Percentiles rank a stretch among this genome's conserved stretches.
phyloP scores from a whole-genome alignment of 768 basidiomycete species.

The Trametes maxima region DNA sequence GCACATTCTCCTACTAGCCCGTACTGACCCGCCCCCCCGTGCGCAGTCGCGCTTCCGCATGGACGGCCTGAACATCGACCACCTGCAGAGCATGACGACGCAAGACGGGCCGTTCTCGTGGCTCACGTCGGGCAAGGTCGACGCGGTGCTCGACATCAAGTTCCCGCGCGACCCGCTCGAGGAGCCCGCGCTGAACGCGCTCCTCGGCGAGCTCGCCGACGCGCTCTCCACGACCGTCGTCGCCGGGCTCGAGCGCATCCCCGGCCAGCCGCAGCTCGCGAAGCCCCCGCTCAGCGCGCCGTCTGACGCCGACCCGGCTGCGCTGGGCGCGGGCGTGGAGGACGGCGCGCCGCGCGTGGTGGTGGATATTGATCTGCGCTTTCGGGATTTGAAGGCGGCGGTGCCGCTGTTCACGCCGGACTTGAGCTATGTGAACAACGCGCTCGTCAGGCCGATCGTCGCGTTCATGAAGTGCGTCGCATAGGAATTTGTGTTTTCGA shows the following conservation, averaged over 20 bases:
- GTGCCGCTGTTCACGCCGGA: constrained; percentile 91
- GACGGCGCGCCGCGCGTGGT: constrained; percentile 53
- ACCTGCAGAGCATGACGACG: constrained; percentile 82
- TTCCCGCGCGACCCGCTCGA: constrained; percentile 83
- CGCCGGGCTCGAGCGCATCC: constrained; percentile 62
- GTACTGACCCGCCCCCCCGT: too few relatives aligned
- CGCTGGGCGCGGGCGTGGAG: constrained; percentile 32
- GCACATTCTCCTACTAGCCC: too few relatives aligned
- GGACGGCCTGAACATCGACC: constrained; percentile 96
- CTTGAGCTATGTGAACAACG: constrained; percentile 89
- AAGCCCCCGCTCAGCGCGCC: constrained; percentile 85
- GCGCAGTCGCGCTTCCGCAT: constrained; percentile 90
- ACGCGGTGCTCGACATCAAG: constrained; percentile 96
- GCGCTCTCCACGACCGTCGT: constrained; percentile 65
- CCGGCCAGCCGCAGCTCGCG: constrained; percentile 84
- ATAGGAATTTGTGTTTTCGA: constrained; percentile 5
- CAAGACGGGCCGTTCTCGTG: constrained; percentile 91
- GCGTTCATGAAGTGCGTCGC: constrained; percentile 92
- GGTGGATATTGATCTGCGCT: constrained; percentile 92
- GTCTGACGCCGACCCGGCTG: constrained; percentile 39
- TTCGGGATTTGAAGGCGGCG: constrained; percentile 92
- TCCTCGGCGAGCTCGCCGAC: constrained; percentile 89
- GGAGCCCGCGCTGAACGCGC: constrained; percentile 71
- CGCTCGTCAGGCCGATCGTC: constrained; percentile 92
- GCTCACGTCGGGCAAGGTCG: constrained; percentile 96